These are phyloP conservation scores for Collybia nuda DNA, from an alignment of 768 basidiomycete genomes.

Conservation along the genomic window DNA sequence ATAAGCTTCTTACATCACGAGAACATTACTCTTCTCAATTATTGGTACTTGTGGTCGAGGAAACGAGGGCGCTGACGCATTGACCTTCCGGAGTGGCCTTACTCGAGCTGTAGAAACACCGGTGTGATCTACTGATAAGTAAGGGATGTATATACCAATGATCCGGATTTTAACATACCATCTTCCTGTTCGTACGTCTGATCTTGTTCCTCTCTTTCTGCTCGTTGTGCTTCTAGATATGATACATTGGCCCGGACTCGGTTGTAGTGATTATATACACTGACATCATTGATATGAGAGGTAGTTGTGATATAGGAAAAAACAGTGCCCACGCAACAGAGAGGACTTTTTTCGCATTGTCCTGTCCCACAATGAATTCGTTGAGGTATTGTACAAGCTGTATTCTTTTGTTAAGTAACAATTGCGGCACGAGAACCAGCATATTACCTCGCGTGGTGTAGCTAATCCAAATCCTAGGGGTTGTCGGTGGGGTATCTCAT, in stretches of 20 bases:
- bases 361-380: slow-evolving; percentile 90
- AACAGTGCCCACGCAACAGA: slow-evolving; percentile 79
- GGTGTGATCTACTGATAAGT: neutral
- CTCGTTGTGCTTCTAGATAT: slow-evolving; percentile 39
- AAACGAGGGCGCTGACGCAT: slow-evolving; percentile 32
- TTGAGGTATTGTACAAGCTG: slow-evolving; percentile 86
- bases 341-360: slow-evolving; percentile 88
- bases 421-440: neutral
- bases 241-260: slow-evolving; percentile 75
- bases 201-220: slow-evolving; percentile 4
- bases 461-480: slow-evolving; percentile 52
- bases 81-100: slow-evolving; percentile 52
- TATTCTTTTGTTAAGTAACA: slow-evolving; percentile 11
- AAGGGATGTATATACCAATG: neutral
- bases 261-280: slow-evolving; percentile 95
- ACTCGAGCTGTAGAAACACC: slow-evolving; percentile 59
- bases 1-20: slow-evolving; percentile 68
- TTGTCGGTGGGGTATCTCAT: slow-evolving; percentile 28
- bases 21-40: slow-evolving; percentile 95
- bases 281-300: slow-evolving; percentile 24
- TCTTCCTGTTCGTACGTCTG: slow-evolving; percentile 12
- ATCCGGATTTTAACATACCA: slow-evolving; percentile 10
- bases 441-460: slow-evolving; percentile 53
- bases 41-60: slow-evolving; percentile 48
- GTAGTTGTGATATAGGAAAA: neutral